phyloP scores from a whole-genome alignment of 495 filamentous ascomycete genomes.

The Trichoderma reesei region DNA sequence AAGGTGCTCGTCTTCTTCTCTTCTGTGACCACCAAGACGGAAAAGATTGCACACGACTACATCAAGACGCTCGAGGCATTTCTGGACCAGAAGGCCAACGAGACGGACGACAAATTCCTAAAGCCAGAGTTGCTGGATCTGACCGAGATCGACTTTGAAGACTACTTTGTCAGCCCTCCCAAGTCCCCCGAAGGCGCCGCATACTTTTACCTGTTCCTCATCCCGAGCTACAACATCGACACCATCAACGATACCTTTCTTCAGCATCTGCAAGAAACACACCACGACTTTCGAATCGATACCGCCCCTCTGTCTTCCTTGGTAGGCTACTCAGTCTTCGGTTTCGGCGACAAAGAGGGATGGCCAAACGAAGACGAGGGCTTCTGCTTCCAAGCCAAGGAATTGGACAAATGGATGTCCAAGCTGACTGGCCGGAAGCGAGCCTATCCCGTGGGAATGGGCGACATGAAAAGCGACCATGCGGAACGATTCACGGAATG shows the following conservation, averaged over 20 bases:
- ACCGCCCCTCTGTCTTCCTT: conserved; percentile 68
- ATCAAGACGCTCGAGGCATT: conserved; percentile 38
- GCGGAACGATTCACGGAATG: conserved; percentile 60
- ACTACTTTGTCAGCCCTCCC: conserved; percentile 66
- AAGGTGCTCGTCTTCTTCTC: conserved; percentile 82
- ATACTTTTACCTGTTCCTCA: conserved; percentile 71
- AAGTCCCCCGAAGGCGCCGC: conserved; percentile 38
- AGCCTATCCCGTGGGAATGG: conserved; percentile 78
- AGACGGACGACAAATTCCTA: conserved; percentile 32
- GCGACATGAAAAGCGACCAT: conserved; percentile 69
- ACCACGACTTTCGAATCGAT: conserved; percentile 92
- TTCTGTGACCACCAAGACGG: conserved; percentile 71
- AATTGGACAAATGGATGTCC: conserved; percentile 92
- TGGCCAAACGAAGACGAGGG: conserved; percentile 88
- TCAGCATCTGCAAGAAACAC: conserved; percentile 76
- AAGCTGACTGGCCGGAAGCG: conserved; percentile 71
- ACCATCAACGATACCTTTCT: conserved; percentile 75
- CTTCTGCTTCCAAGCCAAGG: conserved; percentile 81
- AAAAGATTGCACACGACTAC: conserved; percentile 52
- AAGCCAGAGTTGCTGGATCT: conserved; percentile 65
- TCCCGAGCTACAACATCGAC: conserved; percentile 90
- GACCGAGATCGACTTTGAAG: conserved; percentile 78
- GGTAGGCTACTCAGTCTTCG: conserved; percentile 86
- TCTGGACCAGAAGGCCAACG: conserved; percentile 18
- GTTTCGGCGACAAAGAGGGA: conserved; percentile 79